These are phyloP conservation scores for Vitis riparia DNA, from an alignment of 164 flowering plant genomes.

Conservation along the genomic window DNA sequence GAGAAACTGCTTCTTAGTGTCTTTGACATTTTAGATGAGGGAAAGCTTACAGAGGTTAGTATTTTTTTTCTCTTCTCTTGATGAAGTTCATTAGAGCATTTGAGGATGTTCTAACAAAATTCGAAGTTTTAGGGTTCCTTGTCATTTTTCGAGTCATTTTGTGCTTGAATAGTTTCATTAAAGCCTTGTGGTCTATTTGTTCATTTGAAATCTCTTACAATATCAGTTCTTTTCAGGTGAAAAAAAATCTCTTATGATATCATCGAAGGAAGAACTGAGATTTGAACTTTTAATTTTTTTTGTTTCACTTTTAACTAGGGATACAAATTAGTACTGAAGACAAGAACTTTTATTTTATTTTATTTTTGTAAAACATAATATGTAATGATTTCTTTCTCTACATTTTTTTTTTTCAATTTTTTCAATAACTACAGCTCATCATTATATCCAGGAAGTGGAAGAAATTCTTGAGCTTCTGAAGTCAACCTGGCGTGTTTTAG, in stretches of 20 bases:
- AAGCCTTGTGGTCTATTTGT: not conserved
- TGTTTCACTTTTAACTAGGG: not conserved
- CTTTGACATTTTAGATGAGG: constrained; percentile 94
- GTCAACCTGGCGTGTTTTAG: constrained; percentile 95
- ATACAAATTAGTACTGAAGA: not conserved
- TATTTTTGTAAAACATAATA: no score
- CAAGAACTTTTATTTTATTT: no score
- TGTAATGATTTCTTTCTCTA: no score
- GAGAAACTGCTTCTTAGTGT: constrained; percentile 90
- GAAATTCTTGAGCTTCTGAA: constrained; percentile 95
- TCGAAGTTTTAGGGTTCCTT: not conserved
- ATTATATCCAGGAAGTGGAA: constrained; percentile 71
- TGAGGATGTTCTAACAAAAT: not conserved
- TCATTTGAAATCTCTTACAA: no score
- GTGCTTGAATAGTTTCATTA: not conserved
- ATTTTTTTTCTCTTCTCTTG: not conserved
- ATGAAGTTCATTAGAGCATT: not conserved
- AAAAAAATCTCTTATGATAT: not conserved
- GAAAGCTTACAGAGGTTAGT: constrained; percentile 91
- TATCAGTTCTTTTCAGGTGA: no score
- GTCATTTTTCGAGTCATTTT: not conserved
- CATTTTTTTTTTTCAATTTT: not conserved
- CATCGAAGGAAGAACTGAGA: not conserved
- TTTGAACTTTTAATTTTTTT: not conserved
- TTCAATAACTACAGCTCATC: not conserved